Percentiles rank a stretch among this genome's conserved stretches.
These are phyloP conservation scores for Carex littledalei DNA, from an alignment of 176 grass and related monocot species.

Conservation along the genomic window DNA sequence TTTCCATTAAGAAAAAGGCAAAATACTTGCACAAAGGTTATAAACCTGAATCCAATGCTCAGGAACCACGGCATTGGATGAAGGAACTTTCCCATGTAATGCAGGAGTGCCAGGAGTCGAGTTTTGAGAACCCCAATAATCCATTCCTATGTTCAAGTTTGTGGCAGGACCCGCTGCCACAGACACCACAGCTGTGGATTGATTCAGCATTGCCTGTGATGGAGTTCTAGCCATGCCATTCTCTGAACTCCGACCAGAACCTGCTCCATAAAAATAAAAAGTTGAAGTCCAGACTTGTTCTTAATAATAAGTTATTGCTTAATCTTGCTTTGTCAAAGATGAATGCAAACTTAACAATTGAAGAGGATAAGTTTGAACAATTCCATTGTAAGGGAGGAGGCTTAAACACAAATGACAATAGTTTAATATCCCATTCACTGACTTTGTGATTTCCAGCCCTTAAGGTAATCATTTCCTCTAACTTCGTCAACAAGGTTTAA, in stretches of 20 bases:
- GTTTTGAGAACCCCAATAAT: conserved; percentile 57
- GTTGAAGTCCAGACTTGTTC: not conserved
- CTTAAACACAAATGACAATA: not conserved
- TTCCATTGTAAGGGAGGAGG: not conserved
- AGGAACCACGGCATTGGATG: conserved; percentile 35
- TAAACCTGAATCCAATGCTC: conserved; percentile 84
- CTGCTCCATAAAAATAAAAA: conserved; percentile 32
- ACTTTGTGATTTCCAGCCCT: not conserved
- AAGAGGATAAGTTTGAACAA: not conserved
- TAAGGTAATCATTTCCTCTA: not conserved
- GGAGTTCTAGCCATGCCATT: conserved; percentile 47
- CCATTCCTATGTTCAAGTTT: conserved; percentile 90
- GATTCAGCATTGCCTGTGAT: conserved; percentile 46
- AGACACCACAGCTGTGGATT: conserved; percentile 43
- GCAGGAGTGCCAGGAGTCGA: conserved; percentile 27
- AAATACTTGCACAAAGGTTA: conserved; percentile 1
- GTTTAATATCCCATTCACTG: not conserved
- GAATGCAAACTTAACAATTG: not conserved
- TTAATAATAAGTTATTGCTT: not conserved
- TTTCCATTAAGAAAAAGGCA: not conserved
- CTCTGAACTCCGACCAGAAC: conserved; percentile 43
- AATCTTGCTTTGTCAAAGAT: not conserved
- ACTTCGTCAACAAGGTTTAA: not conserved
- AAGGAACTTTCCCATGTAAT: conserved; percentile 42
- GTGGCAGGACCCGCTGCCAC: conserved; percentile 63